Evolutionary conservation across 495 filamentous ascomycete genomes (phyloP).

Genomic region (Trichoderma parareesei): DNA sequence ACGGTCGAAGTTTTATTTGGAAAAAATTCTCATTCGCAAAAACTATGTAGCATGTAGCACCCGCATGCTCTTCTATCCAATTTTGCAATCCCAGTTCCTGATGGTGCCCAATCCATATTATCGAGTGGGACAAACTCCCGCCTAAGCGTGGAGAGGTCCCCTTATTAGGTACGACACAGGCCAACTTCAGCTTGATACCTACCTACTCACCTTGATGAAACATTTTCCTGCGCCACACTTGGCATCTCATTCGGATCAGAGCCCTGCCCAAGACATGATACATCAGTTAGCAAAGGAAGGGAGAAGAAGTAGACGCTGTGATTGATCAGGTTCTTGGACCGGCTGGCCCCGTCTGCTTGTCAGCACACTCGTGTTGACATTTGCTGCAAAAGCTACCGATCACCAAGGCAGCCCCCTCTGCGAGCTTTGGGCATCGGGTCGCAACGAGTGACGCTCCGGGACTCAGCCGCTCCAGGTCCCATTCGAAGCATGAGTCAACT

Average conservation of each 20-base stretch:
- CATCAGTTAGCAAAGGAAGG: slow-evolving; percentile 54
- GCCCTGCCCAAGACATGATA: slow-evolving; percentile 17
- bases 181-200: no score
- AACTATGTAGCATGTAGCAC: not conserved
- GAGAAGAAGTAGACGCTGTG: slow-evolving; percentile 41
- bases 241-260: no score
- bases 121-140: no score
- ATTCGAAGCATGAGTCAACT: not conserved
- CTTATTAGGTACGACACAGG: no score
- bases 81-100: no score
- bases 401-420: not conserved
- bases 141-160: no score
- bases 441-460: not conserved
- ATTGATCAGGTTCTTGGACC: not conserved
- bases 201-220: no score
- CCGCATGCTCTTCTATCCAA: no score
- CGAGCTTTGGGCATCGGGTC: not conserved
- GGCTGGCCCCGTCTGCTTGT: not conserved
- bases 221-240: no score
- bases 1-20: no score
- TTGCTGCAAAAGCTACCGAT: not conserved
- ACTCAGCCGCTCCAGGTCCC: not conserved
- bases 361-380: not conserved
- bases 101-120: no score
- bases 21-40: no score